Evolutionary conservation across 2,329 filamentous ascomycete genomes (phyloP), one percentile per base, ranked within the genome.

Genomic region (Cytospora piceicola): DNA sequence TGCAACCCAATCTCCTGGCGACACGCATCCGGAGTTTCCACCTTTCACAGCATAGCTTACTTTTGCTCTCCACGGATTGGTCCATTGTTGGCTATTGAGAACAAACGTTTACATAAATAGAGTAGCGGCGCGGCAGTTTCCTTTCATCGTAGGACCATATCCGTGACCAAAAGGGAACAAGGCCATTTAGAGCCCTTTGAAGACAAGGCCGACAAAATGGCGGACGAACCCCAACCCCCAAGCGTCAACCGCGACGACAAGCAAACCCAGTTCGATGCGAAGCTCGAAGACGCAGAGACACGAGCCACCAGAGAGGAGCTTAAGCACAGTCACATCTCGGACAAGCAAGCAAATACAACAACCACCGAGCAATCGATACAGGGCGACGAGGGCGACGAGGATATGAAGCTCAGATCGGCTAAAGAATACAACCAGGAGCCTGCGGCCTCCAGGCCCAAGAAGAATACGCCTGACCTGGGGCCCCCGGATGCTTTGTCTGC

Each of bases 231-330:
- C 20, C 53, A 56, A 17, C 27, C 63, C 59, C 9, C 59, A 17
- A 55, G 30, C 30, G 49, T 58, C 73, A 79, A 80, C 66, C 78
- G 75, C 68, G 72, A 72, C 32, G 75, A 76, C 58, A 57, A 61
- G 7, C 67, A 63, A n/a, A 52, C 58, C 29, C 71, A 72, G 36
- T 70, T 77, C 68, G 76, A 78, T 64, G 72, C 72, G 39, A 82
- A 79, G 63, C 55, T 65, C n/a, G 87, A 90, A 71, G 87, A 90
- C 74, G 83, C 85, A 42, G 86, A 87, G 72, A 90, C 87, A 51
- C 85, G 85, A 66, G 86, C 86, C 60, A 81, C 87, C 42, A 83
- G 87, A 68, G 83, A 88, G 71, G 87, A 90, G 76, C 81, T 90
- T 51, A 87, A 85, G 77, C 85, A 89, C 69, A 88, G 87, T 12